Percentiles rank a stretch among this genome's conserved stretches.
These are phyloP conservation scores for Coniochaeta hoffmannii DNA, from an alignment of 2,329 filamentous ascomycete species.

Conservation along the genomic window DNA sequence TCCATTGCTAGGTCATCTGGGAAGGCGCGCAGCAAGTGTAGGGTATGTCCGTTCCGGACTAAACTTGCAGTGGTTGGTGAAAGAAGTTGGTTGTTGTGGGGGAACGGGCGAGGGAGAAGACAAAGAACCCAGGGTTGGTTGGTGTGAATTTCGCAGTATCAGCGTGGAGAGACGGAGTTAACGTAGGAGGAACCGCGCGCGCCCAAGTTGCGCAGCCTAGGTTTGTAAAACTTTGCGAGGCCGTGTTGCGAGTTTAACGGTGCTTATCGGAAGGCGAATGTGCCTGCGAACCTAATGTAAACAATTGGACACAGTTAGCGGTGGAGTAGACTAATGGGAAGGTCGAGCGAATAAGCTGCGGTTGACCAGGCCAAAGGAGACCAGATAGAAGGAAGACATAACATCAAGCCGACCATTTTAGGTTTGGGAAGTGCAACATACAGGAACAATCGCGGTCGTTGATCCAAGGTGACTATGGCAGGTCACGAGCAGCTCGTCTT, in stretches of 20 bases:
- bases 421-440: neutral
- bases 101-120: neutral
- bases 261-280: neutral
- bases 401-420: neutral
- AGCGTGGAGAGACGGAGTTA: neutral
- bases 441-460: neutral
- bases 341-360: neutral
- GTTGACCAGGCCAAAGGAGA: neutral
- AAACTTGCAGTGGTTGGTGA: neutral
- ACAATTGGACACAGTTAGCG: slow-evolving; percentile 1
- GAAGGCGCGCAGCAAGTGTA: slow-evolving; percentile 8
- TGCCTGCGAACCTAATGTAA: neutral
- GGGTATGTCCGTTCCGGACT: neutral
- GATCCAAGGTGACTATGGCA: neutral
- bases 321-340: neutral
- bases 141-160: neutral
- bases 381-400: neutral
- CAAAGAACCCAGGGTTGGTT: neutral
- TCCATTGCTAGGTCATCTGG: slow-evolving; percentile 19
- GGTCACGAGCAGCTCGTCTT: neutral
- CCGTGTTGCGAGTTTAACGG: neutral
- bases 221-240: too few relatives aligned
- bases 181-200: neutral
- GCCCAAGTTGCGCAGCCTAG: neutral
- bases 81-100: neutral